A percentile compares a stretch with the other conserved stretches of the same genome.
Conservation (phyloP, 2,329 filamentous ascomycete species). For the Cladosporium velox region DNA sequence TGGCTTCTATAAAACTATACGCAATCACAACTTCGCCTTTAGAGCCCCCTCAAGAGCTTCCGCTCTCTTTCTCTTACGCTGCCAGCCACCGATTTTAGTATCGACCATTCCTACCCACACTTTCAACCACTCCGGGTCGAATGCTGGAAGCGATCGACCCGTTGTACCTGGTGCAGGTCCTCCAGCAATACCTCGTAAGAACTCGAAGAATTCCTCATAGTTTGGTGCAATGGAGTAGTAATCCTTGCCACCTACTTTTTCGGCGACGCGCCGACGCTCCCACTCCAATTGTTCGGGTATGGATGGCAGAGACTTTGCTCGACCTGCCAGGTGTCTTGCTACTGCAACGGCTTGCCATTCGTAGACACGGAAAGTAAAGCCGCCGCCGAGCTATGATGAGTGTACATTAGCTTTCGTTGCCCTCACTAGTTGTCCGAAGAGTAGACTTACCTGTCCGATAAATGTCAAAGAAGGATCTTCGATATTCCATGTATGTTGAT, state of each 20-base stretch:
- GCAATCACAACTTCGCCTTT: not conserved
- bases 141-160: not conserved
- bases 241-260: not conserved
- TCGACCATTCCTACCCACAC: not conserved
- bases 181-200: not conserved
- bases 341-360: conserved; percentile 1
- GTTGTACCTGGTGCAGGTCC: not conserved
- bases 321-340: not conserved
- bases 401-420: not conserved
- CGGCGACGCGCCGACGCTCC: not conserved
- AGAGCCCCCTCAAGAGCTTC: not conserved
- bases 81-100: not conserved
- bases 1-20: not conserved
- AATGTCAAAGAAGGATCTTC: not conserved
- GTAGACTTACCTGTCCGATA: not conserved
- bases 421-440: not conserved
- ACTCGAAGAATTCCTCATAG: not conserved
- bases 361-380: not conserved
- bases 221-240: not conserved
- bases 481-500: not conserved
- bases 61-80: not conserved
- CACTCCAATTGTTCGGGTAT: not conserved
- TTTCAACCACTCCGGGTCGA: not conserved
- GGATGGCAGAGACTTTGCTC: not conserved
- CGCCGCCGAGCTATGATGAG: not conserved